These are phyloP conservation scores for Tuber aestivum DNA, from an alignment of 495 filamentous ascomycete species.

Conservation along the genomic window DNA sequence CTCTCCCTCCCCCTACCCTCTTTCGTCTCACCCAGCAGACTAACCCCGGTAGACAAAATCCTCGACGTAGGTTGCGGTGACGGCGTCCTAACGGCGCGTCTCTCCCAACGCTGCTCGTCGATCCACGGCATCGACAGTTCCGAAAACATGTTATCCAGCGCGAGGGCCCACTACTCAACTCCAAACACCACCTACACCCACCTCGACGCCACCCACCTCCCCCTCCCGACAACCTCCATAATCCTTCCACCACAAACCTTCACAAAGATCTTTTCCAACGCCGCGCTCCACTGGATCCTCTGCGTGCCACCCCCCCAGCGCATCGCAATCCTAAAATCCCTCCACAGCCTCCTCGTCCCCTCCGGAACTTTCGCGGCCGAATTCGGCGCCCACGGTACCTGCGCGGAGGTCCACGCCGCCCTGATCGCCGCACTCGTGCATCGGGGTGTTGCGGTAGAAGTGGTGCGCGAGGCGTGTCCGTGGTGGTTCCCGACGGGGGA, in stretches of 20 bases:
- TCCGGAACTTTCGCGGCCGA: constrained; percentile 63
- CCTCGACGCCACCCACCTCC: constrained; percentile 50
- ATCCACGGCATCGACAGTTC: constrained; percentile 65
- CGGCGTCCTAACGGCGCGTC: constrained; percentile 57
- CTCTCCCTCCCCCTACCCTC: neutral
- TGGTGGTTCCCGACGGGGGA: constrained; percentile 69
- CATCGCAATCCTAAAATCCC: constrained; percentile 47
- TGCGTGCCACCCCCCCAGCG: constrained; percentile 43
- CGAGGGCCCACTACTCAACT: constrained; percentile 45
- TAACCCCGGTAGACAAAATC: constrained; percentile 50
- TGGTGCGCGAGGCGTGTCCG: constrained; percentile 51
- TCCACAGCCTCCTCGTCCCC: constrained; percentile 51
- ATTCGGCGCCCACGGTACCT: constrained; percentile 67
- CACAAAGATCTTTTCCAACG: constrained; percentile 71
- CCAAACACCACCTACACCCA: constrained; percentile 44
- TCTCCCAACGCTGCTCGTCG: constrained; percentile 48
- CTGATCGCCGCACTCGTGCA: constrained; percentile 52
- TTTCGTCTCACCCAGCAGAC: constrained; percentile 1
- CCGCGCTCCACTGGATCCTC: constrained; percentile 75
- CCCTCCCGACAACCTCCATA: constrained; percentile 23
- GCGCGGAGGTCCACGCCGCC: constrained; percentile 58
- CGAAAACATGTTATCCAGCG: constrained; percentile 57
- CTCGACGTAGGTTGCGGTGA: constrained; percentile 75
- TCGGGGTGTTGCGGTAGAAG: constrained; percentile 50
- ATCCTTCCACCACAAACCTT: constrained; percentile 31